Base-by-base conservation (phyloP, 495 filamentous ascomycete genomes). In the Xylaria castorea region DNA sequence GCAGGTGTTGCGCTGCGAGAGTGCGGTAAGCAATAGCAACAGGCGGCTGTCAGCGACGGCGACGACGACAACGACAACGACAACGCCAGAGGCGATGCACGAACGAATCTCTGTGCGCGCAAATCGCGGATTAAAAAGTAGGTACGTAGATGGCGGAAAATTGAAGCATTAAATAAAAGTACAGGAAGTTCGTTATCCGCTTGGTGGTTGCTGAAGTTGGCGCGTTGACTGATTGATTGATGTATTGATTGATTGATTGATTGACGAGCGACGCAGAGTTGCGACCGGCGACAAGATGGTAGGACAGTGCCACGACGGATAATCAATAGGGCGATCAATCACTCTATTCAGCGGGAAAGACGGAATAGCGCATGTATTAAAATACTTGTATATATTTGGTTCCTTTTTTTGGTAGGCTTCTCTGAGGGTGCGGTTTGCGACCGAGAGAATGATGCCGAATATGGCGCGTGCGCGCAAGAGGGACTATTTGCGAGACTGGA, bases 321-420 rank as follows among this genome's bases (percentile, higher is more conserved):
- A 57, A 65, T 71, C 69, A 55, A 71, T 34, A 65, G 46, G 50
- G 69, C 62, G 69, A 65, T 65, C 69, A 71, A 58, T 71, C 69
- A 71, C 69, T 53, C 60, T 65, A 57, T 65, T 65, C 61, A 71
- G 48, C 38, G 60, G 69, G 64, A 22, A 68, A 38, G 69, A 71
- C 48, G 69, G 60, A 46, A 65, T 42, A 53, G 48, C 60, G 60
- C 46, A 38, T 42, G 69, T 55, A 71, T 71, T 71, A 71, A 65
- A 65, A 53, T 46, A 65, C 42, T 65, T 61, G 46, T 71, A 65
- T 71, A 57, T 57, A 40, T 57, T 18, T 67, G 42, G 50, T 40
- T 68, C 42, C 16, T 66, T 30, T 66, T 64, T 50, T 65, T 11
- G 20, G n/a, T 48, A 32, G 48, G 9, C 44, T 55, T 68, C 50